Evolutionary conservation across 177 flowering plant species (phyloP).

Genomic region (Vitis hybrid): DNA sequence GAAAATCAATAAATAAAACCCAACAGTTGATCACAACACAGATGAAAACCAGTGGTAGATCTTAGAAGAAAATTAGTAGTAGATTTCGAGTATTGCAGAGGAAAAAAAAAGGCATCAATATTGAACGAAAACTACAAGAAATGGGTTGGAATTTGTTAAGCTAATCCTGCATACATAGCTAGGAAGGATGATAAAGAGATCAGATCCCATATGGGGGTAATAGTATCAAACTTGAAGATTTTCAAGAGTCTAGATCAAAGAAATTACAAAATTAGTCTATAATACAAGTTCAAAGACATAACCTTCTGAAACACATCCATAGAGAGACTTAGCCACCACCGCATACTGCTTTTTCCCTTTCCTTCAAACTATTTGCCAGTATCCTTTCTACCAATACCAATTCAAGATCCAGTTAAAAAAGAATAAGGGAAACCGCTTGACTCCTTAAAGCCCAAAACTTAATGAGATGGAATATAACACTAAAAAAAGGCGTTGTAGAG

Average conservation of each 20-base stretch:
- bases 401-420: constrained; percentile 8
- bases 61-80: no score
- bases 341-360: constrained; percentile 48
- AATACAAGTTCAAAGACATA: constrained; percentile 65
- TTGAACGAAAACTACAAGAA: not conserved
- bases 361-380: constrained; percentile 17
- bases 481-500: no score
- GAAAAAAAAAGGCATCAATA: not conserved
- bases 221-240: not conserved
- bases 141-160: constrained; percentile 21
- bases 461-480: no score
- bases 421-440: not conserved
- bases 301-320: constrained; percentile 65
- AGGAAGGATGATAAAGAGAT: constrained; percentile 48
- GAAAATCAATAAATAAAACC: not conserved
- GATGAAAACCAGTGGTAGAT: no score
- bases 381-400: constrained; percentile 5
- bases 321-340: constrained; percentile 64
- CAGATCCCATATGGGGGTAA: constrained; percentile 49
- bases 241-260: not conserved
- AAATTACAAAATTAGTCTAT: constrained; percentile 73
- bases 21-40: no score
- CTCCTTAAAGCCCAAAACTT: no score
- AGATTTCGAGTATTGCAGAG: not conserved
- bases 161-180: constrained; percentile 58